These are phyloP conservation scores for Austroboletus novae-zelandiae DNA, from an alignment of 1,284 basidiomycete species.

Conservation along the genomic window DNA sequence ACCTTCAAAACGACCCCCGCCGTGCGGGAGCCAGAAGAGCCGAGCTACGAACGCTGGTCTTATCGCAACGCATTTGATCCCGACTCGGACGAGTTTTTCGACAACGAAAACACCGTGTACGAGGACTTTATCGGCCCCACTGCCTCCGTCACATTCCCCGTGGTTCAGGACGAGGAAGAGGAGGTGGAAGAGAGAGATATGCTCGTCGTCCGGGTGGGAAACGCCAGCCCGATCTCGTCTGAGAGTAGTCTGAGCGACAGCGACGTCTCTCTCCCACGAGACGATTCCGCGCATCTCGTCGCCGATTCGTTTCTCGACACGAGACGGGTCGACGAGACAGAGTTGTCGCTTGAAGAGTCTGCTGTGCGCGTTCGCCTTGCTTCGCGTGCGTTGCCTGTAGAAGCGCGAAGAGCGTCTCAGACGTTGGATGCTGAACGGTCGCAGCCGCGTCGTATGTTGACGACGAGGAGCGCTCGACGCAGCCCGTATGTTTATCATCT, in stretches of 20 bases:
- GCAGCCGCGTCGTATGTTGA: slow-evolving; percentile 1
- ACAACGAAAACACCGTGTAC: slow-evolving; percentile 54
- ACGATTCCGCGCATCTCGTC: slow-evolving; percentile 38
- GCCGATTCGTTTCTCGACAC: slow-evolving; percentile 33
- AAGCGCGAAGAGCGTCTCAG: slow-evolving; percentile 9
- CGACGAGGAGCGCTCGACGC: background rate
- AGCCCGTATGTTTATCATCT: slow-evolving; percentile 1
- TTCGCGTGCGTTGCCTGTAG: slow-evolving; percentile 7
- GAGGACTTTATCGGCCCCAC: slow-evolving; percentile 59
- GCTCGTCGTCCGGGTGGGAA: slow-evolving; percentile 28
- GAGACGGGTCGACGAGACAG: slow-evolving; percentile 9
- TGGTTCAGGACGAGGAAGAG: slow-evolving; percentile 27
- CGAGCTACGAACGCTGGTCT: slow-evolving; percentile 58
- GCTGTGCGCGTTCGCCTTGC: slow-evolving; percentile 28
- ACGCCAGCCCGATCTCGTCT: slow-evolving; percentile 29
- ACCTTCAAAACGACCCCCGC: slow-evolving; percentile 39
- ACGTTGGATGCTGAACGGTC: slow-evolving; percentile 3
- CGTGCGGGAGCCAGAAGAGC: slow-evolving; percentile 48
- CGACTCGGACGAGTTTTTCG: slow-evolving; percentile 76
- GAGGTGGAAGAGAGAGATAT: slow-evolving; percentile 23
- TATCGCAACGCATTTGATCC: slow-evolving; percentile 70
- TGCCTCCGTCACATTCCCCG: slow-evolving; percentile 1
- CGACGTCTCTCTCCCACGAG: slow-evolving; percentile 43
- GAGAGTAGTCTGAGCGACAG: slow-evolving; percentile 39
- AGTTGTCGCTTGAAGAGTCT: slow-evolving; percentile 8